Conservation (phyloP, 192 early-diverging fungal species). For the Coemansia reversa region DNA sequence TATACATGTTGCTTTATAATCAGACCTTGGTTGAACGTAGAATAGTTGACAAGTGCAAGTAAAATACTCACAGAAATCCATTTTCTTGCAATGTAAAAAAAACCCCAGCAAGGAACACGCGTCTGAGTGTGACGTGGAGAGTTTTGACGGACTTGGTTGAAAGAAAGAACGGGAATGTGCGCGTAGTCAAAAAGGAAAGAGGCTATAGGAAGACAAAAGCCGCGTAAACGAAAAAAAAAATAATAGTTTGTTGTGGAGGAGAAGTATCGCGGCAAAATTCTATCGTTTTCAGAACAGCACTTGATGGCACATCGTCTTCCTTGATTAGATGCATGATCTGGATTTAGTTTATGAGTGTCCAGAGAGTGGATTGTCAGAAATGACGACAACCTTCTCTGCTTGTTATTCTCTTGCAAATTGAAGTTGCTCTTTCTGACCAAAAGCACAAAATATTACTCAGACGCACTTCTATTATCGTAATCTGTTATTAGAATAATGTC, state of each 20-base stretch:
- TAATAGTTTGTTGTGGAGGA: neutral
- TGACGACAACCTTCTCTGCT: neutral
- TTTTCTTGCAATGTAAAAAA: constrained; percentile 3
- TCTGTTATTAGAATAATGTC: constrained; percentile 11
- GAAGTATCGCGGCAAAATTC: neutral
- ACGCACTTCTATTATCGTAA: neutral
- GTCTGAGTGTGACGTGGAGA: neutral
- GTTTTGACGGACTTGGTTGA: neutral
- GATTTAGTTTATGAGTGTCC: neutral
- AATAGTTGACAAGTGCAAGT: neutral
- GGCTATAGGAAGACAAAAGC: neutral
- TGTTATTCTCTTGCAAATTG: neutral
- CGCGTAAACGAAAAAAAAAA: neutral
- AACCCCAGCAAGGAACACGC: neutral
- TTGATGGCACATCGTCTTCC: neutral
- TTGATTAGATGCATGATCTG: neutral
- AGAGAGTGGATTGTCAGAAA: neutral
- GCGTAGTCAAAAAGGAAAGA: neutral
- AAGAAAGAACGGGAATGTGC: constrained; percentile 1
- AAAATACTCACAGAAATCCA: constrained; percentile 29
- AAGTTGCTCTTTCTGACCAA: neutral
- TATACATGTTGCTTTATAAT: neutral
- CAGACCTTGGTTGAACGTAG: neutral
- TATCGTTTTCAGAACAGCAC: neutral
- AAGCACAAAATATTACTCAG: too few relatives aligned